These are phyloP conservation scores for Actinidia polygama DNA, from an alignment of 179 eudicot genomes.

Conservation along the genomic window DNA sequence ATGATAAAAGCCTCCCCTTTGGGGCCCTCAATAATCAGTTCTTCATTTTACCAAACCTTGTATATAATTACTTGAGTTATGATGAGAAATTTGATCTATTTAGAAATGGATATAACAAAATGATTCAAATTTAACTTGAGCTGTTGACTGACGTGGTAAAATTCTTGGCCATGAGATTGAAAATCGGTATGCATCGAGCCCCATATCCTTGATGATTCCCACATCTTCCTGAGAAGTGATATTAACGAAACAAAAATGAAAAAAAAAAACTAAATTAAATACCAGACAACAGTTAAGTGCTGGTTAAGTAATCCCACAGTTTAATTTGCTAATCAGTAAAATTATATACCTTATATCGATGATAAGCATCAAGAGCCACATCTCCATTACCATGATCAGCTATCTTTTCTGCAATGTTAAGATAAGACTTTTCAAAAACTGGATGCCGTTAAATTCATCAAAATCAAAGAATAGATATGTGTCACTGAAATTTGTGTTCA, in stretches of 20 bases:
- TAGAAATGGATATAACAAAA: no score
- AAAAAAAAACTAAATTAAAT: background rate
- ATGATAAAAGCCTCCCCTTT: no score
- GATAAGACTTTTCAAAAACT: no score
- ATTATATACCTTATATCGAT: constrained; percentile 17
- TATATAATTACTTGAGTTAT: no score
- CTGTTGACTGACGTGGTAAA: background rate
- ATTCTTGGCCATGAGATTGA: constrained; percentile 17
- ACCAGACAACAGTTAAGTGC: background rate
- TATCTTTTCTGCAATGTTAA: constrained; percentile 17
- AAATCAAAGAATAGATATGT: no score
- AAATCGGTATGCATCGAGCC: constrained; percentile 25
- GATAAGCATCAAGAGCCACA: constrained; percentile 22
- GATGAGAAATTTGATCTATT: no score
- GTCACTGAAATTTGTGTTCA: no score
- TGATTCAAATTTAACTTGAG: no score
- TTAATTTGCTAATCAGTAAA: background rate
- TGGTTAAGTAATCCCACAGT: background rate
- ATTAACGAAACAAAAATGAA: background rate
- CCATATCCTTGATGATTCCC: constrained; percentile 37
- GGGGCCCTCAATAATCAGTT: no score
- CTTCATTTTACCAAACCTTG: no score
- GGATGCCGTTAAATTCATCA: no score
- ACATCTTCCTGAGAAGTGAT: constrained; percentile 33
- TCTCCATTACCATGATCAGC: constrained; percentile 14